Base-by-base conservation (phyloP, 2,329 filamentous ascomycete species). In the Paraconiothyrium brasiliense region DNA sequence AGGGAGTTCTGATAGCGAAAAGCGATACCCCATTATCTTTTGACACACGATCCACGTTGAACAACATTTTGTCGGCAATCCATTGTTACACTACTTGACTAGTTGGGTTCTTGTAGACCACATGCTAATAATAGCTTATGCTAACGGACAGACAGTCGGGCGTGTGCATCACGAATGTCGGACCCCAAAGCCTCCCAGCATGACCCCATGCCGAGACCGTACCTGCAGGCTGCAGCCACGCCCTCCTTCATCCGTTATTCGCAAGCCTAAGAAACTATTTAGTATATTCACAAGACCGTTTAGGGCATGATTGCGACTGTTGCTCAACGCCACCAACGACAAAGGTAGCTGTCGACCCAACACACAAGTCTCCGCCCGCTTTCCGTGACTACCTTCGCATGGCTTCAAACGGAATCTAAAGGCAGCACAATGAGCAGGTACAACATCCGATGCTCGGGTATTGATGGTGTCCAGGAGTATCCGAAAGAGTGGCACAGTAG, bases 1-100 rank as follows among this genome's bases (percentile, higher is more conserved):
- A 46, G 34, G 39, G 52, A 27, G 39, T 55, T 55, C 27, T 22
- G 27, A 35, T 46, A 46, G 52, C 52, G 52, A 55, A 34, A 44
- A 46, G 27, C 39, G 52, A 55, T 55, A 55, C 52, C 52, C 52
- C 24, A n/a, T 37, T 8, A 35, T 34, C 14, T 20, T 55, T 46
- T 34, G 10, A 24, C 6, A 34, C 30, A n/a, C 47, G 32, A 49
- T n/a, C 47, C 6, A 24, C 27, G 20, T 5, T 9, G 5, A 24
- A 24, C 44, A 13, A 20, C 44, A 4, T 30, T 30, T 30, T 1
- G 27, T 30, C 27, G 27, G 27, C 27, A 30, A 4, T 30, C 2
- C 27, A 2, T 30, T 30, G 27, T 30, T 30, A 6, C 27, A 30
- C 27, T 30, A 30, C 27, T 30, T 30, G 27, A 30, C 6, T 30